Evolutionary conservation across 2,329 filamentous ascomycete genomes (phyloP), one percentile per base, ranked within the genome.

Genomic region (Septoria petroselini): DNA sequence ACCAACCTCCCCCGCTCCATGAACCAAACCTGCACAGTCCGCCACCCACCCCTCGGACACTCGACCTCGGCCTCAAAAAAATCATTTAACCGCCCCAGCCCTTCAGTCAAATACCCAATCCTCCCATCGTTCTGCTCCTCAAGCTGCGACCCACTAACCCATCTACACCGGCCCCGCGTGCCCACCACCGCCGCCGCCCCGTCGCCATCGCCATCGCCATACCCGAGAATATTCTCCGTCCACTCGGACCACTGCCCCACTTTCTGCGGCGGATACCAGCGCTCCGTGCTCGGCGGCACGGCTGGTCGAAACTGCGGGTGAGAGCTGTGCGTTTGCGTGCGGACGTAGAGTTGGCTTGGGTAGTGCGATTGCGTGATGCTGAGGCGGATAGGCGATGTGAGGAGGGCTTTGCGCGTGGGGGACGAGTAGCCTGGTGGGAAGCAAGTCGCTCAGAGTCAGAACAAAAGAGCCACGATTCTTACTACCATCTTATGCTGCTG

Each of bases 1-100:
- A 59, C 48, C 25, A 59, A 43, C 40, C 46, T 51, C 11, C 39
- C 53, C n/a, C 48, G 33, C 29, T 58, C 55, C 31, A 59, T 38
- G 30, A 52, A 48, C 55, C 55, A 59, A 27, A 59, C 43, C 46
- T 59, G 53, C 25, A 41, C 30, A 31, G 34, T 48, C 45, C 31
- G 29, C 49, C 41, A 39, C 18, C 43, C 49, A 40, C 34, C 38
- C 9, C 29, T 40, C 31, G 31, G 11, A 46, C 50, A 49, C 39
- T 53, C 51, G 2, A 59, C 33, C 41, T 59, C 57, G 3, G 41
- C 37, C 41, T 56, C 50, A 9, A 59, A 39, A 19, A 50, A 45
- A 45, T 56, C 53, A 6, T 43, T 48, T 3, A 37, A 44, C 3
- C 44, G 46, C n/a, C 38, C 35, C 25, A 59, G 8, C 2, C 52